These are phyloP conservation scores for Poa pratensis DNA, from an alignment of 176 grass and related monocot species.

Conservation along the genomic window DNA sequence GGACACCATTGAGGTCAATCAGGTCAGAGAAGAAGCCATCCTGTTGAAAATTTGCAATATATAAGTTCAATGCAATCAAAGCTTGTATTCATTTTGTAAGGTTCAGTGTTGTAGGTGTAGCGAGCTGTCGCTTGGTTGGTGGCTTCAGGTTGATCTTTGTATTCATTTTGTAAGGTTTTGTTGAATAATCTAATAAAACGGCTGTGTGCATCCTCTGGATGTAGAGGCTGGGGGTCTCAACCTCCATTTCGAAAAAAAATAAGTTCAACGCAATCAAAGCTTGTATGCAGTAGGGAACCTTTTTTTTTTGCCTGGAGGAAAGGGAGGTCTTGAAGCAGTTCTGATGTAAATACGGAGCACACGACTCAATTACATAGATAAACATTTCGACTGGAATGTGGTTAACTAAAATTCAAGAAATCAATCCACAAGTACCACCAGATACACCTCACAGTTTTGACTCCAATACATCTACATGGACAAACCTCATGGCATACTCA, in stretches of 20 bases:
- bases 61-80: background rate
- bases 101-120: no score
- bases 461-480: background rate
- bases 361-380: conserved; percentile 3
- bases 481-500: conserved; percentile 1
- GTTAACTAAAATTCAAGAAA: conserved; percentile 6
- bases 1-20: conserved; percentile 56
- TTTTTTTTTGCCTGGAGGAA: conserved; percentile 5
- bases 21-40: conserved; percentile 84
- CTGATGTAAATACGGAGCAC: background rate
- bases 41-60: conserved; percentile 39
- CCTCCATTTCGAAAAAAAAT: no score
- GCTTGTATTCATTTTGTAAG: no score
- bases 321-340: background rate
- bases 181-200: no score
- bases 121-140: no score
- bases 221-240: no score
- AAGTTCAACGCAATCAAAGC: conserved; percentile 7
- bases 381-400: background rate
- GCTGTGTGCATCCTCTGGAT: no score
- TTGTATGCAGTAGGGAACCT: background rate
- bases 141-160: no score
- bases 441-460: background rate
- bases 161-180: no score
- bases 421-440: background rate